phyloP scores from a whole-genome alignment of 192 early-diverging fungal genomes.

The Coemansia sp. region DNA sequence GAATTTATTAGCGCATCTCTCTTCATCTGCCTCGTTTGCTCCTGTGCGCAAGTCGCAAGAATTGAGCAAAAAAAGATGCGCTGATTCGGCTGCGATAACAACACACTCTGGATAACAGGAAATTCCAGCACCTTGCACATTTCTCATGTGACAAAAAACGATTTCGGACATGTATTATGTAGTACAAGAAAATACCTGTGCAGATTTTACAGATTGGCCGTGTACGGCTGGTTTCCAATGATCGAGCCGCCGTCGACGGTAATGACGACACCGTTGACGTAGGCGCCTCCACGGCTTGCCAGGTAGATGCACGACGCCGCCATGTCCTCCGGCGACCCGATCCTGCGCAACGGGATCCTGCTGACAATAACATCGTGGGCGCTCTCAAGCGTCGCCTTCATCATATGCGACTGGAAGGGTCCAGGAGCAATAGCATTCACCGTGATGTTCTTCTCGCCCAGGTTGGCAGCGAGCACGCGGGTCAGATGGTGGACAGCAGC shows the following conservation, averaged over 20 bases:
- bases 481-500: constrained; percentile 77
- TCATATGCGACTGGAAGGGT: constrained; percentile 77
- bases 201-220: constrained; percentile 14
- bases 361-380: constrained; percentile 55
- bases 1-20: neutral
- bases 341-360: constrained; percentile 65
- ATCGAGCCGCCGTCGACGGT: constrained; percentile 76
- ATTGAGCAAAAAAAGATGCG: no score
- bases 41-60: no score
- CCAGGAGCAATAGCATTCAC: constrained; percentile 73
- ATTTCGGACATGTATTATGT: no score
- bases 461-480: constrained; percentile 59
- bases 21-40: no score
- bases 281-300: constrained; percentile 68
- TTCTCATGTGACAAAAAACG: neutral
- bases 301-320: constrained; percentile 82
- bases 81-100: no score
- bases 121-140: neutral
- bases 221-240: constrained; percentile 26
- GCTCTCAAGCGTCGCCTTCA: constrained; percentile 59
- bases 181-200: neutral
- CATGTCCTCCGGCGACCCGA: constrained; percentile 83
- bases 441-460: constrained; percentile 59
- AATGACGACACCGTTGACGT: constrained; percentile 81
- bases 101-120: no score